Percentiles rank a stretch among this genome's conserved stretches.
Conservation (phyloP, 2,329 filamentous ascomycete genomes). For the Chalaropsis thielavioides region DNA sequence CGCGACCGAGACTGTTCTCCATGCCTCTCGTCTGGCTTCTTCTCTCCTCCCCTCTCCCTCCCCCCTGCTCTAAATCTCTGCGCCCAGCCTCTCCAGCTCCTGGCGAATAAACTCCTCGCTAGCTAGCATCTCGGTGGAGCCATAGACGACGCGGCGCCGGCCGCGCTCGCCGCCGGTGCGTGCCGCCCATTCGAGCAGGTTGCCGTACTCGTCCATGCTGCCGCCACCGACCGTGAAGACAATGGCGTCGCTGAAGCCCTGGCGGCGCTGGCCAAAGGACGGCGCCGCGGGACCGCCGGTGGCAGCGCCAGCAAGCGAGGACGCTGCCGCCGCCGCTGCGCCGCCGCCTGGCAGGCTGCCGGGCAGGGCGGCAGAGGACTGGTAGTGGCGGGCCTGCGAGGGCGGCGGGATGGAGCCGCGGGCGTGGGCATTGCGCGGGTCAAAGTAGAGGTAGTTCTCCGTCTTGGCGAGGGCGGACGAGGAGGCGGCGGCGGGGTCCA, state of each 20-base stretch:
- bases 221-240: conserved; percentile 94
- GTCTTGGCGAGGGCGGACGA: conserved; percentile 91
- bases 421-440: conserved; percentile 83
- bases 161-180: conserved; percentile 50
- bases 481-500: conserved; percentile 84
- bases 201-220: conserved; percentile 98
- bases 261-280: conserved; percentile 78
- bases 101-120: conserved; percentile 51
- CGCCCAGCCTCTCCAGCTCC: conserved; percentile 48
- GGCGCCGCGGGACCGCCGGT: conserved; percentile 52
- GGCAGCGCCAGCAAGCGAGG: conserved; percentile 30
- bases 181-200: conserved; percentile 88
- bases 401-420: conserved; percentile 80
- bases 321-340: conserved; percentile 27
- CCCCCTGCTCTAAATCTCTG: conserved; percentile 30
- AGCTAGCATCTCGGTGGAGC: conserved; percentile 71
- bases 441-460: conserved; percentile 93
- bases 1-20: too few species aligned
- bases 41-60: neutral
- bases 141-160: conserved; percentile 78
- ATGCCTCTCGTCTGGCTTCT: too few species aligned
- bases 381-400: conserved; percentile 39
- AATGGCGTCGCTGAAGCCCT: conserved; percentile 78
- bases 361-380: conserved; percentile 31
- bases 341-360: conserved; percentile 35